phyloP scores from a whole-genome alignment of 495 filamentous ascomycete genomes.

The Penicillium coffeae region DNA sequence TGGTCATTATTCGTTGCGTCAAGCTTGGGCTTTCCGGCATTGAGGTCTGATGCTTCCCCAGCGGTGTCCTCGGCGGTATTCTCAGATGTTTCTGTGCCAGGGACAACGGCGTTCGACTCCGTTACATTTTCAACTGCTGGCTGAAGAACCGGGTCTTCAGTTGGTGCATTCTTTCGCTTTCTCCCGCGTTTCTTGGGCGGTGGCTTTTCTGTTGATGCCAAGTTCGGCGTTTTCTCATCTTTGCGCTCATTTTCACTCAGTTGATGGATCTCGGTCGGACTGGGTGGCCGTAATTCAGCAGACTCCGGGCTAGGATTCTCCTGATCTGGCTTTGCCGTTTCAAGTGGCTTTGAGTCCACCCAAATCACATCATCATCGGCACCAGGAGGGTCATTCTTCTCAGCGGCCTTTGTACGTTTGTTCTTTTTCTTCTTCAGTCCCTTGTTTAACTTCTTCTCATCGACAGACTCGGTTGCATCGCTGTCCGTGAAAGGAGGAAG shows the following conservation, averaged over 20 bases:
- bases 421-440: slow-evolving; percentile 36
- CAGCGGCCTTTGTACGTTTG: slow-evolving; percentile 37
- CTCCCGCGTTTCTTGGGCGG: slow-evolving; percentile 44
- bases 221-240: slow-evolving; percentile 1
- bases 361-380: slow-evolving; percentile 37
- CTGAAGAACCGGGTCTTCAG: slow-evolving; percentile 13
- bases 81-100: not conserved
- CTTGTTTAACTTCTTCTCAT: slow-evolving; percentile 11
- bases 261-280: not conserved
- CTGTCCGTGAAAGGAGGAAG: not conserved
- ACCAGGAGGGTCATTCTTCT: slow-evolving; percentile 24
- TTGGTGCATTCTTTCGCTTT: slow-evolving; percentile 39
- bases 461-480: slow-evolving; percentile 1
- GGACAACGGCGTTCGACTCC: not conserved
- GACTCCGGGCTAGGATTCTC: not conserved
- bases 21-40: not conserved
- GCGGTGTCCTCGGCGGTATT: not conserved
- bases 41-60: not conserved
- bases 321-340: not conserved
- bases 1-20: not conserved
- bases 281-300: not conserved
- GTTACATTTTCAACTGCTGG: not conserved
- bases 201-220: slow-evolving; percentile 4
- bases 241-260: not conserved
- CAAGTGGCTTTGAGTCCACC: slow-evolving; percentile 30